phyloP scores from a whole-genome alignment of 2,329 filamentous ascomycete genomes.

The Fusarium sp. region DNA sequence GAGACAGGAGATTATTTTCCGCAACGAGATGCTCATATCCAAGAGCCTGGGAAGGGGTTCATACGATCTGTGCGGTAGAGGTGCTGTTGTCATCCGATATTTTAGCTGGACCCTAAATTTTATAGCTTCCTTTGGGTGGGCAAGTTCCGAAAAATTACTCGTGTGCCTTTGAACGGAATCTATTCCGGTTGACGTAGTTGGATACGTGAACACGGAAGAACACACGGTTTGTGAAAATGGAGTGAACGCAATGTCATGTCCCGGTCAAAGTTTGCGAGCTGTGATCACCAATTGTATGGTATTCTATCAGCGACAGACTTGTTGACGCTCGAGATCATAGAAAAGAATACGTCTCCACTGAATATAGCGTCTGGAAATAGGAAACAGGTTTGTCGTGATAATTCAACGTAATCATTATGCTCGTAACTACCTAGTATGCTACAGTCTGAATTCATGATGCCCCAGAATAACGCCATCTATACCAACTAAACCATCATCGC shows the following conservation, averaged over 20 bases:
- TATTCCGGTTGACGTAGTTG: neutral
- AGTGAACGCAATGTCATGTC: neutral
- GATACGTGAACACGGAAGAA: neutral
- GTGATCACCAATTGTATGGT: neutral
- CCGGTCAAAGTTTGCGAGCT: neutral
- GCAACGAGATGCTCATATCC: neutral
- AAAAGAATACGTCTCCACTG: neutral
- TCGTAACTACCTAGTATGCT: slow-evolving; percentile 5
- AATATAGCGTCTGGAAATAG: neutral
- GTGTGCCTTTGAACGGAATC: neutral
- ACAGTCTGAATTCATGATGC: neutral
- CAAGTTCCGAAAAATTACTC: neutral
- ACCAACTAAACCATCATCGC: slow-evolving; percentile 34
- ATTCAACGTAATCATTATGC: slow-evolving; percentile 1
- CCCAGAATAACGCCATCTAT: neutral
- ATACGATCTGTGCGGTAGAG: neutral
- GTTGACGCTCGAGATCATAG: neutral
- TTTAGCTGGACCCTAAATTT: neutral
- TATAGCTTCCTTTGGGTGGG: neutral
- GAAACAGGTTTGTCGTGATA: neutral
- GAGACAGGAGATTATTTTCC: neutral
- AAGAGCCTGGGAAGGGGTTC: neutral
- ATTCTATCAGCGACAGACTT: neutral
- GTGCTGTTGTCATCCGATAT: slow-evolving; percentile 8
- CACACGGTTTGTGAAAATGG: neutral